Evolutionary conservation across 179 eudicot species (phyloP).

Genomic region (Gypsophila paniculata): DNA sequence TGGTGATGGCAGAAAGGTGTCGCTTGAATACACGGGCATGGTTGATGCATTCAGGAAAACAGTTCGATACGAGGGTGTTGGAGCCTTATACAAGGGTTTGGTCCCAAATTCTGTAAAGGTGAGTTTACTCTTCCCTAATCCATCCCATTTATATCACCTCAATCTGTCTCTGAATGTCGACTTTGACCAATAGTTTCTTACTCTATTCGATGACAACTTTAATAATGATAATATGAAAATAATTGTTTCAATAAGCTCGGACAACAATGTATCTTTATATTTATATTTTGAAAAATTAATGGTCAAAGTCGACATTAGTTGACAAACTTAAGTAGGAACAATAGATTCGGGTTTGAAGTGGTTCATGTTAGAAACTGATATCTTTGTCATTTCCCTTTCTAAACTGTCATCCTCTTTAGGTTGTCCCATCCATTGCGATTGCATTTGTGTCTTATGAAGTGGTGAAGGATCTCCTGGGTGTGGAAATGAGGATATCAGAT

Average conservation of each 20-base stretch:
- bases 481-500: slow-evolving; percentile 85
- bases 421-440: slow-evolving; percentile 86
- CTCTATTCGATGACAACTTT: background rate
- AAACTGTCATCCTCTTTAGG: slow-evolving; percentile 37
- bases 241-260: no score
- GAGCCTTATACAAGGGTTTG: slow-evolving; percentile 90
- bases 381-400: background rate
- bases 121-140: slow-evolving; percentile 17
- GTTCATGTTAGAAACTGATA: background rate
- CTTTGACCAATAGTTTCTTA: background rate
- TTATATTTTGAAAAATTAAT: no score
- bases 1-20: slow-evolving; percentile 65
- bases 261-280: no score
- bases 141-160: background rate
- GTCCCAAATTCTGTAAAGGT: slow-evolving; percentile 96
- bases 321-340: background rate
- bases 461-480: slow-evolving; percentile 77
- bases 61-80: slow-evolving; percentile 69
- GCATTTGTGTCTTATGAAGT: slow-evolving; percentile 87
- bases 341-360: background rate
- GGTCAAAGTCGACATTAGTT: background rate
- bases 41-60: slow-evolving; percentile 86
- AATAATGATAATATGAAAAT: background rate
- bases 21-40: slow-evolving; percentile 81
- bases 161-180: background rate